Base-by-base conservation (phyloP, 768 basidiomycete species). In the Russula sp. region DNA sequence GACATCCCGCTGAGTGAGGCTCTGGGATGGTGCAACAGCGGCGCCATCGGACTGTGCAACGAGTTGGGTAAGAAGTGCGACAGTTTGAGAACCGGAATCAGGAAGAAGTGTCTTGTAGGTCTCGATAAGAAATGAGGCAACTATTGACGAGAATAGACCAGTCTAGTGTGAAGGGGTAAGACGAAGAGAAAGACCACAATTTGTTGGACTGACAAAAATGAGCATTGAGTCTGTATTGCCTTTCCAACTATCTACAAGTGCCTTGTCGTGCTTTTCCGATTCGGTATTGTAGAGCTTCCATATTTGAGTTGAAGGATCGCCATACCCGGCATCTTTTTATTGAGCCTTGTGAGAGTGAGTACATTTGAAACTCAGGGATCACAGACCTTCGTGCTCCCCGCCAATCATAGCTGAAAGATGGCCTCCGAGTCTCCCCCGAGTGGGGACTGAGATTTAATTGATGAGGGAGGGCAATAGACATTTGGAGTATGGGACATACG, bases 121-220 rank as follows among this genome's bases (percentile, higher is more conserved):
- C 34, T 68, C 55, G 16, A 67, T 61, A 45, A 66, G 55, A 35
- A 66, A 64, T 22, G 62, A 51, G 22, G 66, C 49, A 22, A 64
- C 32, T 14, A 55, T 60, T 7, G 57, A 50, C 6, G 66, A 64
- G 44, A 66, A 66, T 10, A 66, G 57, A 27, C 63, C 49, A 4
- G 22, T 34, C 49, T 51, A 11, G 11, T 11, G 37, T 11, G 7
- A 8, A 37, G 11, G 7, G 37, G 11, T 37, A 37, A 37, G 11
- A 37, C 5, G 16, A 22, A 6, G 4, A 27, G 13, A 31, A 10
- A 7, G 37, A n/a, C 3, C n/a, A 6, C 8, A 10, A 51, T 34
- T 42, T 3, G 9, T 20, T 14, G 37, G n/a, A 3, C 65, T 39
- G 37, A 67, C 66, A 18, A 67, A 62, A 16, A 67, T 59, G 27